phyloP scores from a whole-genome alignment of 2,329 filamentous ascomycete species.

The Intubia oerlemansii region DNA sequence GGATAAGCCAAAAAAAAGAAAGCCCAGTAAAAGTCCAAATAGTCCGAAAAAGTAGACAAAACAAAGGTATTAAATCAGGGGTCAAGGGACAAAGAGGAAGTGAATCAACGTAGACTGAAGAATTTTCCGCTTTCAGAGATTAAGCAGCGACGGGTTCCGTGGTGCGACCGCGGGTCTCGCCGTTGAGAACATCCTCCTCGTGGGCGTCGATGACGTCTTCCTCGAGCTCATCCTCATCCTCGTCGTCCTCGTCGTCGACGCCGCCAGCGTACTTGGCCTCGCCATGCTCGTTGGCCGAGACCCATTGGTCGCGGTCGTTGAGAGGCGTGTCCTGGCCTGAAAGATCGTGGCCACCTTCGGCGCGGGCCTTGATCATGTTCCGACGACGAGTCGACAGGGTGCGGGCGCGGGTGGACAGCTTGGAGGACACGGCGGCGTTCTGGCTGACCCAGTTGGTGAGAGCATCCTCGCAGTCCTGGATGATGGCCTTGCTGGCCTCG shows the following conservation, averaged over 20 bases:
- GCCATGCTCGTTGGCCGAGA: slow-evolving; percentile 48
- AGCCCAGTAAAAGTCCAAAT: neutral
- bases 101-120: no score
- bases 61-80: no score
- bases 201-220: slow-evolving; percentile 13
- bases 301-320: slow-evolving; percentile 68
- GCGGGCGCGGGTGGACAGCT: slow-evolving; percentile 70
- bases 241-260: slow-evolving; percentile 39
- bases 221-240: slow-evolving; percentile 12
- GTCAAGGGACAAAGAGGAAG: no score
- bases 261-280: slow-evolving; percentile 41
- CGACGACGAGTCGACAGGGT: slow-evolving; percentile 71
- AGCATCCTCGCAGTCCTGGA: slow-evolving; percentile 95
- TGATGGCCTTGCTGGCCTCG: slow-evolving; percentile 95
- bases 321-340: slow-evolving; percentile 62
- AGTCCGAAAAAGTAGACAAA: no score
- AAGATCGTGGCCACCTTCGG: slow-evolving; percentile 60
- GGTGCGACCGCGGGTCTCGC: slow-evolving; percentile 33
- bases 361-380: slow-evolving; percentile 43
- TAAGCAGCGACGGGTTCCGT: slow-evolving; percentile 28
- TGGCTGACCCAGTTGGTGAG: slow-evolving; percentile 92
- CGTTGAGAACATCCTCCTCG: slow-evolving; percentile 30
- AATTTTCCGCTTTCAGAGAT: no score
- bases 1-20: neutral
- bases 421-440: slow-evolving; percentile 72